These are phyloP conservation scores for Solanum virginianum DNA, from an alignment of 257 asterid species.

Conservation along the genomic window DNA sequence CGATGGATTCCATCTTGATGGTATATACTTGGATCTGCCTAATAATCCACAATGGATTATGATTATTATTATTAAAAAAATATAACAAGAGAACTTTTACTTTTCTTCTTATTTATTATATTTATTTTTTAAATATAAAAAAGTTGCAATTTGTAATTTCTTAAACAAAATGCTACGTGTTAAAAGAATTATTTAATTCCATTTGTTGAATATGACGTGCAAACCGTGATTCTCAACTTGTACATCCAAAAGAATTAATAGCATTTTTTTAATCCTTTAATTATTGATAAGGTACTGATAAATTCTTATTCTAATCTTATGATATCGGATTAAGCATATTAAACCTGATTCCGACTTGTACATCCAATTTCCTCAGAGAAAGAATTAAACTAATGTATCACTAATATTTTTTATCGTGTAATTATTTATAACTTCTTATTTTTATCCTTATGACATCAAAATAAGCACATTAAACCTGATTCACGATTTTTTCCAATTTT, in stretches of 20 bases:
- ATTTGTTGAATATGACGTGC: not conserved
- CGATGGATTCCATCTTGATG: not conserved
- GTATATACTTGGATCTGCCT: not conserved
- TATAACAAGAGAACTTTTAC: not conserved
- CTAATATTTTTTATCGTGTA: too few relatives aligned
- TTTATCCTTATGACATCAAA: too few relatives aligned
- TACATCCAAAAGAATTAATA: not conserved
- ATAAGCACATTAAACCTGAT: too few relatives aligned
- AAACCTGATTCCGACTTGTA: not conserved
- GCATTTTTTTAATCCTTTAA: too few relatives aligned
- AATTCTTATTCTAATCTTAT: too few relatives aligned
- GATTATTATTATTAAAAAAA: not conserved
- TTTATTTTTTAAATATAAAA: not conserved
- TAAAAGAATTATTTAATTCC: not conserved
- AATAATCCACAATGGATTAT: not conserved
- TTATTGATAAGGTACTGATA: too few relatives aligned
- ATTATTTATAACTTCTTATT: too few relatives aligned
- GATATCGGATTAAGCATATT: not conserved
- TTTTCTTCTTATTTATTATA: not conserved
- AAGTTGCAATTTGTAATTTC: not conserved
- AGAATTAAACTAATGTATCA: not conserved
- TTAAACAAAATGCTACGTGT: not conserved
- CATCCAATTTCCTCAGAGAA: not conserved
- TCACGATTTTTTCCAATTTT: too few relatives aligned
- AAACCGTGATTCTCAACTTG: not conserved